phyloP scores from a whole-genome alignment of 305 asterid genomes.

The Fraxinus floribunda region DNA sequence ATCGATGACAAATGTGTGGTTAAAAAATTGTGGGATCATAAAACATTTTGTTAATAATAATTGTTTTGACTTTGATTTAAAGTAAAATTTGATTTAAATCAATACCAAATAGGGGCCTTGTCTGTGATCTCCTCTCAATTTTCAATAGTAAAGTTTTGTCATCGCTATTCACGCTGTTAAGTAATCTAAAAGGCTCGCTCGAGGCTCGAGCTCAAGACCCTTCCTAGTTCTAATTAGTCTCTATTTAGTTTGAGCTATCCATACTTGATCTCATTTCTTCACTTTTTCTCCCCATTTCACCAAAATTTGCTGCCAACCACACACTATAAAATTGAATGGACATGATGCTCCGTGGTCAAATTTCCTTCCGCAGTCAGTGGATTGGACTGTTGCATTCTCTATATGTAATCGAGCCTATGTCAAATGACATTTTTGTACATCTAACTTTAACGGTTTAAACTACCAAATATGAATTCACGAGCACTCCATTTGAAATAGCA shows the following conservation, averaged over 20 bases:
- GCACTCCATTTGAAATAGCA: slow-evolving; percentile 17
- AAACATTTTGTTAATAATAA: too few species aligned
- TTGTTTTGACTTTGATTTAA: too few species aligned
- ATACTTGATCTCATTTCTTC: background rate
- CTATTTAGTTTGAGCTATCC: background rate
- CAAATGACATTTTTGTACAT: background rate
- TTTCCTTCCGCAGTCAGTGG: slow-evolving; percentile 30
- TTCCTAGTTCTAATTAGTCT: background rate
- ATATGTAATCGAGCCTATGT: background rate
- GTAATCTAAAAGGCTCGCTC: background rate
- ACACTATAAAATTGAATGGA: background rate
- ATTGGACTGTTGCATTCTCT: slow-evolving; percentile 1
- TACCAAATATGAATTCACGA: slow-evolving; percentile 26
- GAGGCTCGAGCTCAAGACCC: background rate
- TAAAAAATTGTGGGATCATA: too few species aligned
- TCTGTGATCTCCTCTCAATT: background rate
- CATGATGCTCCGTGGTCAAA: background rate
- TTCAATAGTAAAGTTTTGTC: background rate
- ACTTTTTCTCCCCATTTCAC: background rate
- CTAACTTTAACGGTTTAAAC: slow-evolving; percentile 37
- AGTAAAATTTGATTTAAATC: too few species aligned
- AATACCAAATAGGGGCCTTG: too few species aligned
- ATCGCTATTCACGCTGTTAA: background rate
- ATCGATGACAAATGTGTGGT: too few species aligned
- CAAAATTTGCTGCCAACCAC: background rate